These are phyloP conservation scores for Pythium brachiatum DNA, from an alignment of 352 stramenopile genomes.

Conservation along the genomic window DNA sequence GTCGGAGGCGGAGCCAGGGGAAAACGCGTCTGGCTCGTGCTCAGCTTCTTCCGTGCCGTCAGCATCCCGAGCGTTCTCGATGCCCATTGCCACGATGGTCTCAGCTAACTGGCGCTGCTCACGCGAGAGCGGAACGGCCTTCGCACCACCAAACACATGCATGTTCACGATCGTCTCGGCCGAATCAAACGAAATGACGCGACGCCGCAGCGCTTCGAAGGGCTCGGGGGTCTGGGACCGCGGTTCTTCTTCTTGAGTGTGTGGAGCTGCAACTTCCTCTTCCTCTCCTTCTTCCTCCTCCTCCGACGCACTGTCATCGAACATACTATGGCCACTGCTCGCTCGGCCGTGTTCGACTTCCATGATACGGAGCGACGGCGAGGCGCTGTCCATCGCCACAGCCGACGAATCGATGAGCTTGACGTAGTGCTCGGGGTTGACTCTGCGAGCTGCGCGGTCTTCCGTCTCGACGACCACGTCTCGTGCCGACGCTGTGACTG, in stretches of 20 bases:
- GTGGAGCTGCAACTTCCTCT: constrained; percentile 25
- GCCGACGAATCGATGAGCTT: constrained; percentile 24
- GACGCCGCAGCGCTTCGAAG: constrained; percentile 54
- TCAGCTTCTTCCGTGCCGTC: constrained; percentile 21
- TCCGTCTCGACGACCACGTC: constrained; percentile 16
- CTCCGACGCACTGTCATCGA: constrained; percentile 22
- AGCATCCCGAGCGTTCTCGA: constrained; percentile 33
- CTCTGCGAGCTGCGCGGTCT: not conserved
- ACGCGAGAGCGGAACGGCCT: constrained; percentile 35
- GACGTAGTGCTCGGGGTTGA: constrained; percentile 20
- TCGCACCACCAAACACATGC: constrained; percentile 27
- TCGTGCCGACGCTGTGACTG: constrained; percentile 40
- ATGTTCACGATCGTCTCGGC: constrained; percentile 73
- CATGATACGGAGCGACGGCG: constrained; percentile 15
- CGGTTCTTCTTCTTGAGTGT: constrained; percentile 14
- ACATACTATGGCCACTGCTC: constrained; percentile 11
- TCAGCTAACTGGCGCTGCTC: constrained; percentile 70
- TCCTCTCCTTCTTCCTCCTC: constrained; percentile 24
- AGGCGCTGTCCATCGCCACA: not conserved
- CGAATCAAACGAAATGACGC: constrained; percentile 77
- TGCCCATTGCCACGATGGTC: constrained; percentile 70
- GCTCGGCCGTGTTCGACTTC: constrained; percentile 12
- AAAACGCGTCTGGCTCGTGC: constrained; percentile 23
- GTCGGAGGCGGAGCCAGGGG: constrained; percentile 14
- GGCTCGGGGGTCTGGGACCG: constrained; percentile 30